These are phyloP conservation scores for Pontederia crassipes DNA, from an alignment of 176 grass and related monocot genomes.

Conservation along the genomic window DNA sequence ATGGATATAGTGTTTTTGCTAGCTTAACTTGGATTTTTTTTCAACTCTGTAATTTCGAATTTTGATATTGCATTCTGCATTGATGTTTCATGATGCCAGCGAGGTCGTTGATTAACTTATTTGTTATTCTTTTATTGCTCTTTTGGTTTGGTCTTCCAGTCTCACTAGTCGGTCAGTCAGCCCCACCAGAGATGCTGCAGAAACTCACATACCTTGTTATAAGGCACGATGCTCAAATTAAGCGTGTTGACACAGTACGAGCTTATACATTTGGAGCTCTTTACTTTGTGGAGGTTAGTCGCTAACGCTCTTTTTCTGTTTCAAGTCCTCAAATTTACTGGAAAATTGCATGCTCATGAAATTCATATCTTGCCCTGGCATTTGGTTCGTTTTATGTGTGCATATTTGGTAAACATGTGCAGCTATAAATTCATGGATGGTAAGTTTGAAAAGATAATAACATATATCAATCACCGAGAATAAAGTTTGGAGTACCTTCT, in stretches of 20 bases:
- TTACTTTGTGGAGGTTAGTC: slow-evolving; percentile 21
- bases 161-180: slow-evolving; percentile 19
- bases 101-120: background rate
- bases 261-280: slow-evolving; percentile 24
- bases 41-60: background rate
- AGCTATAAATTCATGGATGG: no score
- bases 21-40: background rate
- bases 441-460: no score
- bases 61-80: no score
- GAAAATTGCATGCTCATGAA: no score
- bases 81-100: no score
- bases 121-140: background rate
- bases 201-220: slow-evolving; percentile 25
- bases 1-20: background rate
- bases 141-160: slow-evolving; percentile 1
- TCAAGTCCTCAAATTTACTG: background rate
- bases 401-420: no score
- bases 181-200: slow-evolving; percentile 25
- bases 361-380: no score
- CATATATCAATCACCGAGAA: no score
- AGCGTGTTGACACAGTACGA: slow-evolving; percentile 23
- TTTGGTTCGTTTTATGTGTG: no score
- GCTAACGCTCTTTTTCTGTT: background rate
- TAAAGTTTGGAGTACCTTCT: no score
- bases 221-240: slow-evolving; percentile 15